Evolutionary conservation across 306 rosid species (phyloP), one percentile per base, ranked within the genome.

Genomic region (Phaseolus lunatus): DNA sequence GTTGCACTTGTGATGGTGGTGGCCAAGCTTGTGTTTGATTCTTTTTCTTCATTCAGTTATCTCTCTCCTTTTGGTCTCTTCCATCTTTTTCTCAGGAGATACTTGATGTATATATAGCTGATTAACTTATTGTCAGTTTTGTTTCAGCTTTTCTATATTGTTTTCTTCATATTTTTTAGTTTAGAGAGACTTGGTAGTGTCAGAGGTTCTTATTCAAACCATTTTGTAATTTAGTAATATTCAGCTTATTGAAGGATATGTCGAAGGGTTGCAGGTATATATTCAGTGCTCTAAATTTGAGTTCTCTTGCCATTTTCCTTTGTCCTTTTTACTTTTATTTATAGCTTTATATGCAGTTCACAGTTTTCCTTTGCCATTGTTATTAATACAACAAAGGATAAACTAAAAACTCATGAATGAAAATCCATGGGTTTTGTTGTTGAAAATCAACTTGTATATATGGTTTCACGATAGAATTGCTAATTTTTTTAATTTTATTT

Each of bases 1-100:
- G 96, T 73, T 91, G 90, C 81, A 80, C 86, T 70, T 93, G 98
- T 12, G 97, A 90, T 9, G 92, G 87, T 26, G 93, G 88, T 8
- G 92, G 92, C 61, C 86, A 71, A 33, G 88, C 76, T 26, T 80
- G 79, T 54, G 84, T 80, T 14, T 80, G 69, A 80, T 80, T 43
- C 7, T 56, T 54, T 43, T 11, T 11, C 19, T 35, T 27, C 49
- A 18, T 27, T 77, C 52, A 31, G 5, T 29, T 37, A 3, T 18
- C 31, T 19, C 11, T 39, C 52, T 64, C 9, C 13, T 33, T 63
- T 33, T 12, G 5, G 18, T 59, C 20, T 39, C 50, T 41, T 41
- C 52, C 45, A 15, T 69, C 15, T 68, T 70, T 62, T 62, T 62
- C 45, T 16, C 3, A 5, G 26, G 1, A 27, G 33, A 49, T 77